A percentile compares a stretch with the other conserved stretches of the same genome.
These are phyloP conservation scores for Aspergillus pseudoterreus DNA, from an alignment of 2,329 filamentous ascomycete species.

Conservation along the genomic window DNA sequence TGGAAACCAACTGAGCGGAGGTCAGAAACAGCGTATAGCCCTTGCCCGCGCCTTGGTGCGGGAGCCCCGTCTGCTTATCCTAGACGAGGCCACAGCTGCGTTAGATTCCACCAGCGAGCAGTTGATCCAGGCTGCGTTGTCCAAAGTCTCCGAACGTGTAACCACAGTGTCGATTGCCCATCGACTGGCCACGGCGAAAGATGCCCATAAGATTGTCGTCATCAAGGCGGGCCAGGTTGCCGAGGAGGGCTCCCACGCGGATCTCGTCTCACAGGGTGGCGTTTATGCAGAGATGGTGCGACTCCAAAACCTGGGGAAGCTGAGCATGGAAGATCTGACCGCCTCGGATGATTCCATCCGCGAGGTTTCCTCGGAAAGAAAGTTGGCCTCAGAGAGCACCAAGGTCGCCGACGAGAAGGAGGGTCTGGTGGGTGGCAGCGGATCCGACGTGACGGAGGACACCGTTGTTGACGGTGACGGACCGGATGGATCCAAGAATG, in stretches of 20 bases:
- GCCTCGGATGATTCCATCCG: conserved; percentile 15
- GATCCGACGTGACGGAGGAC: conserved; percentile 19
- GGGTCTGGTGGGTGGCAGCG: conserved; percentile 11
- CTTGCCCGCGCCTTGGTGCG: conserved; percentile 82
- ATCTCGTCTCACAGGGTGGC: conserved; percentile 33
- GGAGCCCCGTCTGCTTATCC: conserved; percentile 70
- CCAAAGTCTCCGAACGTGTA: conserved; percentile 23
- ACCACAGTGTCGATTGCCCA: conserved; percentile 38
- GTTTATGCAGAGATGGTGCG: conserved; percentile 49
- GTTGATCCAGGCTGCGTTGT: conserved; percentile 31
- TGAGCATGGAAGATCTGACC: conserved; percentile 16
- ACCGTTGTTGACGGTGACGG: conserved; percentile 10
- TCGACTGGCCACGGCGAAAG: conserved; percentile 32
- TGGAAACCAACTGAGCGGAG: conserved; percentile 49
- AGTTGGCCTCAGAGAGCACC: conserved; percentile 6
- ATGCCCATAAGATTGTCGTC: conserved; percentile 38
- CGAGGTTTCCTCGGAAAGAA: conserved; percentile 14
- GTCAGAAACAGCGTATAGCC: conserved; percentile 85
- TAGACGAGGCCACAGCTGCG: conserved; percentile 37
- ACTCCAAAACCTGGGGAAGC: conserved; percentile 39
- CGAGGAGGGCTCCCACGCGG: conserved; percentile 31
- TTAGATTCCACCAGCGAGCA: conserved; percentile 35
- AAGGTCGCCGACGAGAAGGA: conserved; percentile 18
- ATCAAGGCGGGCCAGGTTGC: conserved; percentile 30
- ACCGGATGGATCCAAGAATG: conserved; percentile 9